A percentile compares a stretch with the other conserved stretches of the same genome.
Evolutionary conservation across 129 eudicot species (phyloP).

Genomic region (Logfia minima): DNA sequence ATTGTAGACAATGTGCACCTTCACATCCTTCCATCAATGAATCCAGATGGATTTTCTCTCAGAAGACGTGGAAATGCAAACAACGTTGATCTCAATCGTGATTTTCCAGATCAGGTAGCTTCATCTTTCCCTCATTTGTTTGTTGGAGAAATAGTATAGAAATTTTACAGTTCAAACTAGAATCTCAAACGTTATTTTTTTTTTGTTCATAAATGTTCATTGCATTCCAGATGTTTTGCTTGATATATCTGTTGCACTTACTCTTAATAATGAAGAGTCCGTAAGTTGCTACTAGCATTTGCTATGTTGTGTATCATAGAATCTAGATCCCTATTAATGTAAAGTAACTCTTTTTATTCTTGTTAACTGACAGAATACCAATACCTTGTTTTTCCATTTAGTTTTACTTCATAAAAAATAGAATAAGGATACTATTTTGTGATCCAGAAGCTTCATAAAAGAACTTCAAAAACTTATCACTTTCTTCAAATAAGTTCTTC

Average conservation of each 20-base stretch:
- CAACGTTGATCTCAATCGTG: slow-evolving; percentile 82
- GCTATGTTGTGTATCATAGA: neutral
- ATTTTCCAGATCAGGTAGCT: slow-evolving; percentile 95
- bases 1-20: slow-evolving; percentile 85
- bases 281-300: slow-evolving; percentile 9
- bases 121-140: slow-evolving; percentile 17
- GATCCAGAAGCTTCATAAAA: neutral
- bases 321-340: neutral
- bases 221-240: neutral
- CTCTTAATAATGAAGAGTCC: neutral
- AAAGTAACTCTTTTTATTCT: neutral
- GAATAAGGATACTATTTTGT: neutral
- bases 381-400: neutral
- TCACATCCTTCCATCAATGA: slow-evolving; percentile 93
- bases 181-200: neutral
- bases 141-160: neutral
- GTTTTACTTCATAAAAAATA: neutral
- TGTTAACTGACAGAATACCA: neutral
- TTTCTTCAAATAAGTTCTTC: neutral
- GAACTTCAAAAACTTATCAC: neutral
- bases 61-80: slow-evolving; percentile 87
- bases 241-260: neutral
- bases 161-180: neutral
- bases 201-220: neutral
- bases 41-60: slow-evolving; percentile 86